These are phyloP conservation scores for Krasilnikovozyma curviuscula DNA, from an alignment of 768 basidiomycete genomes.

Conservation along the genomic window DNA sequence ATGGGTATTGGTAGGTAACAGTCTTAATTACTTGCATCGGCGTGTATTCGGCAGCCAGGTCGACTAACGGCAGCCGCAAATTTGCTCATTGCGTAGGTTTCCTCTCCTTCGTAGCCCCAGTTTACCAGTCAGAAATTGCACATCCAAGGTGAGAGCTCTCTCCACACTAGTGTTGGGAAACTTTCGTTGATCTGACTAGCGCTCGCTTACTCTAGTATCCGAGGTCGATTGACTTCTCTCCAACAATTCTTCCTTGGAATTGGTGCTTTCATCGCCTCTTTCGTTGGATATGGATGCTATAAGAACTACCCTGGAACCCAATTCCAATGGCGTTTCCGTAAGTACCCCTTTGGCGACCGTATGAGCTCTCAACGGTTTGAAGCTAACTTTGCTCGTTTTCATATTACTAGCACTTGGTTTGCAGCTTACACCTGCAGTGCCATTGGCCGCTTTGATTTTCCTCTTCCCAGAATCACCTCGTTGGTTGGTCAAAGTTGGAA, in stretches of 20 bases:
- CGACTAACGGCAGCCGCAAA: background rate
- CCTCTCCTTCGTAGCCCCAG: slow-evolving; percentile 34
- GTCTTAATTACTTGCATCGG: no score
- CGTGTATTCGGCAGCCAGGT: no score
- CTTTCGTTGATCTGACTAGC: background rate
- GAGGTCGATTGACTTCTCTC: slow-evolving; percentile 37
- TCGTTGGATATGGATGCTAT: slow-evolving; percentile 27
- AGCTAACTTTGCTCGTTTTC: background rate
- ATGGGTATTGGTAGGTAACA: slow-evolving; percentile 18
- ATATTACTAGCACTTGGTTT: background rate
- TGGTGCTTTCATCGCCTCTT: slow-evolving; percentile 35
- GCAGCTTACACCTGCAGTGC: slow-evolving; percentile 28
- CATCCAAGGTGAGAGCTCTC: background rate
- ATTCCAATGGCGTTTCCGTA: slow-evolving; percentile 36
- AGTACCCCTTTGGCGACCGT: slow-evolving; percentile 31
- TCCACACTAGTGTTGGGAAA: background rate
- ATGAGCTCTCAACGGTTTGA: background rate
- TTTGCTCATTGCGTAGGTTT: slow-evolving; percentile 30
- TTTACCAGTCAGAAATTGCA: slow-evolving; percentile 42
- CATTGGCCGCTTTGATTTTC: slow-evolving; percentile 35
- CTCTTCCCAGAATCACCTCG: slow-evolving; percentile 35
- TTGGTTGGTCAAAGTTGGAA: slow-evolving; percentile 30
- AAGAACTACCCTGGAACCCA: slow-evolving; percentile 16
- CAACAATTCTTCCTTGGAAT: slow-evolving; percentile 29
- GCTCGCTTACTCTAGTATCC: slow-evolving; percentile 35